Percentiles rank a stretch among this genome's conserved stretches.
Evolutionary conservation across 2,329 filamentous ascomycete species (phyloP).

Genomic region (Claviceps sp.): DNA sequence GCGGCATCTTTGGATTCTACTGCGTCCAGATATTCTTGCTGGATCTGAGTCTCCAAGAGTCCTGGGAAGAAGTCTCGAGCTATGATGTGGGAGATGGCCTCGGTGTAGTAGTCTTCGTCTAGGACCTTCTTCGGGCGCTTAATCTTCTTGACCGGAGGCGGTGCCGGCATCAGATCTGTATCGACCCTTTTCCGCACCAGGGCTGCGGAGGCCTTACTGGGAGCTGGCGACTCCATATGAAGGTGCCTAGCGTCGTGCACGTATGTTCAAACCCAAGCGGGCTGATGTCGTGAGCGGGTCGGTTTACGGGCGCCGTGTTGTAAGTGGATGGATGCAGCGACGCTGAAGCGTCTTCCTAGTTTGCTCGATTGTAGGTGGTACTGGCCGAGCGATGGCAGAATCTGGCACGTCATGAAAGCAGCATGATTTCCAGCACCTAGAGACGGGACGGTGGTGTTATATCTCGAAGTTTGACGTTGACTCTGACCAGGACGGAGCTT

Average conservation of each 20-base stretch:
- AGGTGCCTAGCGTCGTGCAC: no score
- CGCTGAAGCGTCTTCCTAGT: neutral
- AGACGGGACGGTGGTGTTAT: neutral
- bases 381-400: neutral
- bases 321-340: neutral
- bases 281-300: neutral
- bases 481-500: neutral
- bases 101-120: constrained; percentile 87
- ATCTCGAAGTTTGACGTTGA: neutral
- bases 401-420: neutral
- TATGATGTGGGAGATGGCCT: constrained; percentile 85
- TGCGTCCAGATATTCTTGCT: constrained; percentile 86
- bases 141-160: constrained; percentile 73
- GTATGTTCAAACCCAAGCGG: no score
- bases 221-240: neutral
- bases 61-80: constrained; percentile 95
- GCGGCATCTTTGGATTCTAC: constrained; percentile 70
- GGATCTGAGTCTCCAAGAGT: constrained; percentile 69
- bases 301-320: neutral
- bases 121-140: constrained; percentile 80
- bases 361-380: neutral
- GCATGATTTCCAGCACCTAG: neutral
- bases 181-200: constrained; percentile 59
- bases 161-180: constrained; percentile 68
- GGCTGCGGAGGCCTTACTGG: constrained; percentile 20